These are phyloP conservation scores for Cadophora luteo-olivacea DNA, from an alignment of 2,329 filamentous ascomycete species.

Conservation along the genomic window DNA sequence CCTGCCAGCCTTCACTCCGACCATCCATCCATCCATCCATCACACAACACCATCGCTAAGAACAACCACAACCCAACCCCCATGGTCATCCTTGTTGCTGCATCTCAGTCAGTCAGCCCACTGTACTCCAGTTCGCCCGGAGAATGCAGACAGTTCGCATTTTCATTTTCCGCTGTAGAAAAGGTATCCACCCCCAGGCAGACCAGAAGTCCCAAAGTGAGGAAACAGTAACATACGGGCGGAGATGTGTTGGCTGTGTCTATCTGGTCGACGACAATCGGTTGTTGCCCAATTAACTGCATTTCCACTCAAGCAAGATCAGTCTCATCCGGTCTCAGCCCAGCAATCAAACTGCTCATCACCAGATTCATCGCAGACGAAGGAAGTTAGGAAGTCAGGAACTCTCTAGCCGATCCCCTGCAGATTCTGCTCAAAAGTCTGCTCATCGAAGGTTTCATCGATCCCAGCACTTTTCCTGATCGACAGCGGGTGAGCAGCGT, in stretches of 20 bases:
- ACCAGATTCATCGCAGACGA: neutral
- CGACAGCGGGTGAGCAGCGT: neutral
- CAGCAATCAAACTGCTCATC: neutral
- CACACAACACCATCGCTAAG: neutral
- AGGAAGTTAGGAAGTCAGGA: neutral
- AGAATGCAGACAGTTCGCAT: slow-evolving; percentile 3
- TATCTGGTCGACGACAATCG: neutral
- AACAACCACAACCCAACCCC: neutral
- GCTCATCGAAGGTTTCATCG: slow-evolving; percentile 7
- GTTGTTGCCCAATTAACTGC: neutral
- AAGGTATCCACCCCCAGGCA: neutral
- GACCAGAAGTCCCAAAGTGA: neutral
- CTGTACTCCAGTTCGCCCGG: neutral
- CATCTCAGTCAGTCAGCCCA: neutral
- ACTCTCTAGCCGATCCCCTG: neutral
- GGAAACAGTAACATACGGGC: slow-evolving; percentile 3
- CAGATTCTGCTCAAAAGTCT: neutral
- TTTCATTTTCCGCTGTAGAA: neutral
- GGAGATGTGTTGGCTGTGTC: slow-evolving; percentile 3
- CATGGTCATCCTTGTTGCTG: neutral
- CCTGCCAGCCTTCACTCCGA: neutral
- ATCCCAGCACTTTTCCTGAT: slow-evolving; percentile 12
- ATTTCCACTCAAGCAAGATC: neutral
- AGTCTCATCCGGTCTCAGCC: neutral
- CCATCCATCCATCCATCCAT: too few relatives aligned